A percentile compares a stretch with the other conserved stretches of the same genome.
phyloP scores from a whole-genome alignment of 2,329 filamentous ascomycete species.

The Calonectria leucothoes region DNA sequence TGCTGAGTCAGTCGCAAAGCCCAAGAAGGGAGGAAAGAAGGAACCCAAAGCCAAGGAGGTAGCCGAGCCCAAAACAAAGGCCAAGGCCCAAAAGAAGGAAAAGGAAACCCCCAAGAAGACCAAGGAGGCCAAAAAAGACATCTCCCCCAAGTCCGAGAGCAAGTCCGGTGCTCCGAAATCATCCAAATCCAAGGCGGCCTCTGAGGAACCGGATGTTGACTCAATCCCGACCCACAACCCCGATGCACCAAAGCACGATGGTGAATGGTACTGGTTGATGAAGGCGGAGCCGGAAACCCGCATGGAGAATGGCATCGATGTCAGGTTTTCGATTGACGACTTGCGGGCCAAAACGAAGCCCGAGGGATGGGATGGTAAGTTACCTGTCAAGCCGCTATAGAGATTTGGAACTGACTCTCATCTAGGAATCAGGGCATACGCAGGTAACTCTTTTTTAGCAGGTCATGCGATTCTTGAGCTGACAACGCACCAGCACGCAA shows the following conservation, averaged over 20 bases:
- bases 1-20: not conserved
- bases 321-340: slow-evolving; percentile 95
- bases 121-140: not conserved
- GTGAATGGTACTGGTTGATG: slow-evolving; percentile 78
- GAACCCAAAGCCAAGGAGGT: not conserved
- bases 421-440: slow-evolving; percentile 62
- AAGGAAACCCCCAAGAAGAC: not conserved
- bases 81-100: not conserved
- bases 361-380: slow-evolving; percentile 90
- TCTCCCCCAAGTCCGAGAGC: not conserved
- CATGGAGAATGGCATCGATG: slow-evolving; percentile 86
- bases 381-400: not conserved
- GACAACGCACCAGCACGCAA: slow-evolving; percentile 72
- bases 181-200: slow-evolving; percentile 13
- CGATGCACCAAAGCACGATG: slow-evolving; percentile 53
- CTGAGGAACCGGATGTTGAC: slow-evolving; percentile 46
- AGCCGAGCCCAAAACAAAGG: not conserved
- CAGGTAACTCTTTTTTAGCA: slow-evolving; percentile 45
- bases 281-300: slow-evolving; percentile 91
- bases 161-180: not conserved
- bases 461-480: not conserved
- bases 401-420: slow-evolving; percentile 15
- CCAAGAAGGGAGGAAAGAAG: not conserved
- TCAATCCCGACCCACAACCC: slow-evolving; percentile 52
- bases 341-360: slow-evolving; percentile 77